Base-by-base conservation (phyloP, 805 yeast species). In the Scheffersomyces spartinae region DNA sequence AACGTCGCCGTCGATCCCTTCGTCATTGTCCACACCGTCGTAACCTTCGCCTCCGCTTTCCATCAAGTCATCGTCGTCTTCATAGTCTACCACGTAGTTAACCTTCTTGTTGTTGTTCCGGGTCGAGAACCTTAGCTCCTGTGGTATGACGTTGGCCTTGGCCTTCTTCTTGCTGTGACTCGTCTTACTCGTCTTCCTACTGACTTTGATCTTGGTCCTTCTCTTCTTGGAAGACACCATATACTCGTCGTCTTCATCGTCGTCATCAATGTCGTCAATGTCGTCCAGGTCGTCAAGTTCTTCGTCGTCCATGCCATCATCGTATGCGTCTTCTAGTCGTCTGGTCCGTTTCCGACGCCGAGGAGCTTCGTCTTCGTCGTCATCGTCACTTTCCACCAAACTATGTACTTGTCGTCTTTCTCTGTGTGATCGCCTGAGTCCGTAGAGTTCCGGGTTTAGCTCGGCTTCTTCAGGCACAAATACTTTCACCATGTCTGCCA, bases 371-470 rank as follows among this genome's bases (percentile, higher is more conserved):
- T 51, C 49, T n/a, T 52, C 62, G 27, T 46, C 61, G 28, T 49
- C 53, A 8, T 45, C 51, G 15, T 49, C 54, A 20, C 54, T 49
- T 17, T 59, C 64, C 16, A 48, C 49, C 2, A 55, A 37, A 10
- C 51, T 29, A 5, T 52, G 42, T 8, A 35, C 51, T 11, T 58
- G 55, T 3, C 52, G 38, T 32, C 74, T 60, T 7, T 77, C 71
- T 40, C 91, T 61, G 21, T 74, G 73, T 4, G 86, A 76, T 37
- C 93, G 65, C 51, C 94, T 69, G 28, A 81, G 59, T 2, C 94
- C 94, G 39, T 81, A 81, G n/a, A 81, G 59, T 43, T 79, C 93
- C 1, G 94, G 93, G 45, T 80, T 74, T 26, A 59, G 66, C 28
- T 69, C 60, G 10, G 76, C 68, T 31, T 75, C 85, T 21, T 59